phyloP scores from a whole-genome alignment of 2,329 filamentous ascomycete genomes.

The Penicillium brevicompactum region DNA sequence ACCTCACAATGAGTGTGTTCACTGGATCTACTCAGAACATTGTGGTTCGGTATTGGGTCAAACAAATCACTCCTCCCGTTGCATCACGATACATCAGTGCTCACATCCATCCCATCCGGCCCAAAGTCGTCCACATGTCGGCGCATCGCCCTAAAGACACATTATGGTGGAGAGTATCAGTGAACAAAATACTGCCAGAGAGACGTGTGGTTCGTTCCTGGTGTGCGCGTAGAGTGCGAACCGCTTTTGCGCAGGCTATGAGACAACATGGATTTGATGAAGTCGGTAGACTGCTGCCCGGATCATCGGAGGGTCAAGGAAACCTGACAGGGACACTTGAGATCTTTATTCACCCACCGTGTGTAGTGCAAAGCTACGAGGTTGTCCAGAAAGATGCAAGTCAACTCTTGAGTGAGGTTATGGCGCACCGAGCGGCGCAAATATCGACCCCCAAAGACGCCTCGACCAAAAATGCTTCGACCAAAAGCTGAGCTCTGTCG shows the following conservation, averaged over 20 bases:
- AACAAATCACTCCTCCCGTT: conserved; percentile 27
- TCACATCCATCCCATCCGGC: conserved; percentile 37
- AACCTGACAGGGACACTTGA: conserved; percentile 42
- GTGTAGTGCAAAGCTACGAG: conserved; percentile 24
- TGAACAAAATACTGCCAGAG: conserved; percentile 27
- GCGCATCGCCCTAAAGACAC: conserved; percentile 41
- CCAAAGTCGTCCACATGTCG: conserved; percentile 41
- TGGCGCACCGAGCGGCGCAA: conserved; percentile 6
- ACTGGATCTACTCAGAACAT: conserved; percentile 21
- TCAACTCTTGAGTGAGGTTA: conserved; percentile 10
- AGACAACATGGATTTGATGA: conserved; percentile 48
- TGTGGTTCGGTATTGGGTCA: conserved; percentile 26
- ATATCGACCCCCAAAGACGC: not conserved
- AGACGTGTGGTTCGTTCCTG: conserved; percentile 53
- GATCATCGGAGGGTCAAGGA: not conserved
- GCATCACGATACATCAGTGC: conserved; percentile 33
- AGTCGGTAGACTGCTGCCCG: conserved; percentile 22
- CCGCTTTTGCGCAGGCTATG: conserved; percentile 51
- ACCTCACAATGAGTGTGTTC: conserved; percentile 21
- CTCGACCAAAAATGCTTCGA: no score
- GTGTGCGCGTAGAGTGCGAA: conserved; percentile 45
- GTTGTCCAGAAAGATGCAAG: conserved; percentile 26
- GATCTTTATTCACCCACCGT: conserved; percentile 23
- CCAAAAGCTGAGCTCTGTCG: not conserved
- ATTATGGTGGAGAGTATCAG: conserved; percentile 53